Conservation (phyloP, 495 filamentous ascomycete genomes). For the Hypoxylon intermedium region DNA sequence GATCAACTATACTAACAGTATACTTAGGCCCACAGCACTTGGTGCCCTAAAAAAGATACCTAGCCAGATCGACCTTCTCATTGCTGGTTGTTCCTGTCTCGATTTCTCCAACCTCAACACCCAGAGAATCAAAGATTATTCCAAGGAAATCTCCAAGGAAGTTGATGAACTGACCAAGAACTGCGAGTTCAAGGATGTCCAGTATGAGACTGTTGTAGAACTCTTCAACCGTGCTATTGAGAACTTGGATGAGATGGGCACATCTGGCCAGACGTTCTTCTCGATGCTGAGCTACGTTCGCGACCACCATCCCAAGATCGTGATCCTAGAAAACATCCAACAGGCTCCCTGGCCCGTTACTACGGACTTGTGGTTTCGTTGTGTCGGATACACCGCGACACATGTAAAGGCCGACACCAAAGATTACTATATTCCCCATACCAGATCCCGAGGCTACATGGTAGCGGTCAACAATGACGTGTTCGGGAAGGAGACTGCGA, state of each 20-base stretch:
- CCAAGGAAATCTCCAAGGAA: background rate
- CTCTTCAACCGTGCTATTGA: constrained; percentile 27
- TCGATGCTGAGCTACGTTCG: constrained; percentile 66
- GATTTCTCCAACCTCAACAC: constrained; percentile 71
- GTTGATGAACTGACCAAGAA: background rate
- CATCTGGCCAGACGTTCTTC: constrained; percentile 74
- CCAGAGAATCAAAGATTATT: constrained; percentile 40
- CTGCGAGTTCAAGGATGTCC: background rate
- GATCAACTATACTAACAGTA: constrained; percentile 18
- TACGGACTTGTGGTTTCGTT: constrained; percentile 50
- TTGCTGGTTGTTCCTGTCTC: constrained; percentile 80
- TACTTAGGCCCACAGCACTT: constrained; percentile 71
- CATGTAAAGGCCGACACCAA: constrained; percentile 69
- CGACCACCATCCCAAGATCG: constrained; percentile 63
- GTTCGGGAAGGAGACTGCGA: constrained; percentile 29
- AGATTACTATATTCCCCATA: constrained; percentile 81
- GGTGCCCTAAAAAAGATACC: constrained; percentile 68
- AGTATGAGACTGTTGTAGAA: background rate
- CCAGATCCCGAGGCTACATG: constrained; percentile 75
- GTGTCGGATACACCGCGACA: constrained; percentile 62
- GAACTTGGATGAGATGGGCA: constrained; percentile 60
- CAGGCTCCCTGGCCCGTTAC: constrained; percentile 69
- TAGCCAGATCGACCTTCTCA: constrained; percentile 66
- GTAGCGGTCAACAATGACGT: constrained; percentile 61
- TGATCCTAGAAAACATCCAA: constrained; percentile 79